phyloP scores from a whole-genome alignment of 2,329 filamentous ascomycete species.

The Pyrenophora tritici-repentis region DNA sequence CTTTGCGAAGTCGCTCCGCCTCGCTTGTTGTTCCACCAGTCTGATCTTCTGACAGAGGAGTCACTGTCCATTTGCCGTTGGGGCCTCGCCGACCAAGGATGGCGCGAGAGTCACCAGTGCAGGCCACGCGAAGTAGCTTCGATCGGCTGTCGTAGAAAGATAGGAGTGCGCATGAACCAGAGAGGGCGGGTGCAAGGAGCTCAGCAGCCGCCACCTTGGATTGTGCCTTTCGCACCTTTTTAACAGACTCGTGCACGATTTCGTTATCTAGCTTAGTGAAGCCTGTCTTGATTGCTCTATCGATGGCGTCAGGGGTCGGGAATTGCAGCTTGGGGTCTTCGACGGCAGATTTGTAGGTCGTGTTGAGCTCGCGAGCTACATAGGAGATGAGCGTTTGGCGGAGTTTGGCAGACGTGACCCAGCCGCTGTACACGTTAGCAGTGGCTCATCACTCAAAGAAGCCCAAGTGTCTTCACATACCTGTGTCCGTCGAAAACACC shows the following conservation, averaged over 20 bases:
- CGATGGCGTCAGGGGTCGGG: constrained; percentile 80
- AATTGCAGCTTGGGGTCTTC: constrained; percentile 61
- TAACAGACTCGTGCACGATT: constrained; percentile 90
- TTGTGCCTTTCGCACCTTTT: constrained; percentile 86
- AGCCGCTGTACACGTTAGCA: constrained; percentile 65
- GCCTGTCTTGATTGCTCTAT: constrained; percentile 88
- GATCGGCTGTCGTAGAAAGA: constrained; percentile 93
- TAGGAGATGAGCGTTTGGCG: constrained; percentile 90
- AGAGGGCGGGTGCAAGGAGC: constrained; percentile 87
- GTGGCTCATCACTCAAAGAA: background rate
- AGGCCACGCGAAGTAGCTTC: constrained; percentile 89
- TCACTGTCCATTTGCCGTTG: constrained; percentile 91
- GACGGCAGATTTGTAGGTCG: constrained; percentile 80
- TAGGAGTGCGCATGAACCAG: constrained; percentile 93
- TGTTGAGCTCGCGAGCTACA: constrained; percentile 89
- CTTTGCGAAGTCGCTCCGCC: constrained; percentile 76
- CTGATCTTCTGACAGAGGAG: constrained; percentile 87
- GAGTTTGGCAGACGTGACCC: constrained; percentile 96
- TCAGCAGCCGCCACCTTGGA: constrained; percentile 92
- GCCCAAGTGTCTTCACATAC: constrained; percentile 54
- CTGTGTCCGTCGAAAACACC: constrained; percentile 97
- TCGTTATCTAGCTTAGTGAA: constrained; percentile 90
- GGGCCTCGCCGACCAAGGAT: constrained; percentile 79
- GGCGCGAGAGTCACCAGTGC: constrained; percentile 94
- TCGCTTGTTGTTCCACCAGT: constrained; percentile 89